Base-by-base conservation (phyloP, 257 asterid species). In the Solanum rostratum region DNA sequence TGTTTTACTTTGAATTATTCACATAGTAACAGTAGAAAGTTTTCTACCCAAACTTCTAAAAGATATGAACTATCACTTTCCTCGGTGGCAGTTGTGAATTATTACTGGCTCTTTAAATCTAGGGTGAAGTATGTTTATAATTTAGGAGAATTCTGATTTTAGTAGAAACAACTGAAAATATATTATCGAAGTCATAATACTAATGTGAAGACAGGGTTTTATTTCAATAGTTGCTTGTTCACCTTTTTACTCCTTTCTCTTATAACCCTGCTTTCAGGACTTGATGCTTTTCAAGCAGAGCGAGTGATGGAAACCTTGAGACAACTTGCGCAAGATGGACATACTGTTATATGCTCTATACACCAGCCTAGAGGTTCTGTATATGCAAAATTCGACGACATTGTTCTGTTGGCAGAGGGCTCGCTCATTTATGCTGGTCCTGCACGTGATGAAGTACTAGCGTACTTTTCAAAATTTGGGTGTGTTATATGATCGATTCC, bases 271-370 rank as follows among this genome's bases (percentile, higher is more conserved):
- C 87, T 89, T 92, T 89, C 95, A 96, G 99, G 99, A 88, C 98
- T 96, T 86, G 99, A 96, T 91, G 99, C 99, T 84, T 96, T 96
- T 89, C 99, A 96, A 92, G 98, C 99, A 63, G 98, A 96, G 94
- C 92, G 94, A 88, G 99, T 96, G 85, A 96, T 96, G 98, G 98
- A 96, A 87, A 95, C 98, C 65, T 87, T 96, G 50, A 90, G 92
- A 76, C 89, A 92, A 89, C 99, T 96, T 86, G 97, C 99, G 74
- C 92, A 91, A 83, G 98, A 96, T 89, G 99, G 99, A 60, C 99
- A 96, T 86, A 96, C 98, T 62, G 98, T 96, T 81, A 90, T 96
- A 89, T 96, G 99, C 88, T 96, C 99, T 84, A 96, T 96, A 88
- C 99, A 96, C 91, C 99, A 96, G 91, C 98, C 99, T 59, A 91